Conservation (phyloP, 2,329 filamentous ascomycete species). For the Neurospora crassa region DNA sequence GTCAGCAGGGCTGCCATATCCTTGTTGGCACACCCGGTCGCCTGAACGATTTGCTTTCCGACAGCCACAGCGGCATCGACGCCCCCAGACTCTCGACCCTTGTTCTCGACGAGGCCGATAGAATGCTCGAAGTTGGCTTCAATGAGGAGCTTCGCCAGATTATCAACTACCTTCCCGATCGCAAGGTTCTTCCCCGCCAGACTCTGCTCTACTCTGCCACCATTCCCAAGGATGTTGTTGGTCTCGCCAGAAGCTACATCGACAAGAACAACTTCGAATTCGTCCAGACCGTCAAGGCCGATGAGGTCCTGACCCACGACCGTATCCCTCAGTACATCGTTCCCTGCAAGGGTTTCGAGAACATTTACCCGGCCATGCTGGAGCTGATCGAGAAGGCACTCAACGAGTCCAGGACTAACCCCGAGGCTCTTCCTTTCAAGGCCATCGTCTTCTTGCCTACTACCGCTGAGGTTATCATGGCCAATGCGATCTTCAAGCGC, state of each 20-base stretch:
- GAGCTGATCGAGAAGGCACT: conserved; percentile 61
- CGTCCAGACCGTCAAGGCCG: conserved; percentile 73
- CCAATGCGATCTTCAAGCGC: conserved; percentile 46
- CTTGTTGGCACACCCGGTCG: conserved; percentile 87
- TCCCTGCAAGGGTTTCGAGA: conserved; percentile 57
- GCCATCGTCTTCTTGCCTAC: conserved; percentile 89
- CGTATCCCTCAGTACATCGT: conserved; percentile 74
- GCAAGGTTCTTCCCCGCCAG: conserved; percentile 59
- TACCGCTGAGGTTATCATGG: conserved; percentile 61
- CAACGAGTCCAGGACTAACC: conserved; percentile 26
- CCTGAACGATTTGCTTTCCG: conserved; percentile 69
- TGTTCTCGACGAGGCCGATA: conserved; percentile 93
- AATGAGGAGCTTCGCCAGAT: conserved; percentile 56
- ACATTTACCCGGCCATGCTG: conserved; percentile 65
- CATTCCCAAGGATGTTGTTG: conserved; percentile 73
- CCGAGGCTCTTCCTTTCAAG: conserved; percentile 62
- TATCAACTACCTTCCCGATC: conserved; percentile 50
- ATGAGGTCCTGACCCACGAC: conserved; percentile 79
- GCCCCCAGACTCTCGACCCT: conserved; percentile 82
- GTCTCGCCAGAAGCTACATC: conserved; percentile 68
- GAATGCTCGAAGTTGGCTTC: conserved; percentile 95
- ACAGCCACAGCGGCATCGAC: conserved; percentile 50
- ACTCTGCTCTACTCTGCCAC: conserved; percentile 95
- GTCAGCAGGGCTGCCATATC: conserved; percentile 72
- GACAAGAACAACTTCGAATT: conserved; percentile 75